These are phyloP conservation scores for Elymus sibiricus DNA, from an alignment of 176 grass and related monocot genomes.

Conservation along the genomic window DNA sequence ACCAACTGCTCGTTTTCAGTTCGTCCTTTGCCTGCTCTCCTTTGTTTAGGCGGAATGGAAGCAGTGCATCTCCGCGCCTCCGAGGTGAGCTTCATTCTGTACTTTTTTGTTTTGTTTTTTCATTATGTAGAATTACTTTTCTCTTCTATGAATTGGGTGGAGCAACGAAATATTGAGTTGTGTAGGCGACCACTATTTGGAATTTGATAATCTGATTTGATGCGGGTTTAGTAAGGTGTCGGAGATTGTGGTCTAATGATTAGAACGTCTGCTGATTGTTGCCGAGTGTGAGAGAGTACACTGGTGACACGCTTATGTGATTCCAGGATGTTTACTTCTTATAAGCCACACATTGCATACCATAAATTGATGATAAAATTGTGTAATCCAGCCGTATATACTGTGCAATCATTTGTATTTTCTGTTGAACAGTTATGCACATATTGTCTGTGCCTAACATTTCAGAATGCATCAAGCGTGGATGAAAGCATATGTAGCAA, in stretches of 20 bases:
- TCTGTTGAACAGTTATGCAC: neutral
- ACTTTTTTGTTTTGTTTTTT: neutral
- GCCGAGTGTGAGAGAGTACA: neutral
- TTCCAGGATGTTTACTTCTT: neutral
- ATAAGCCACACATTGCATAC: neutral
- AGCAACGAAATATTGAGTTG: neutral
- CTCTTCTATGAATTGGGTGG: neutral
- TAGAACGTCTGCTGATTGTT: neutral
- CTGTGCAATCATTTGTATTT: neutral
- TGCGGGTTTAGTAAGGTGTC: neutral
- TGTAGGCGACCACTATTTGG: neutral
- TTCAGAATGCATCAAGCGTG: neutral
- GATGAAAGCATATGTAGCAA: neutral
- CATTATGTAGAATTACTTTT: neutral
- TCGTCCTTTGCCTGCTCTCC: neutral
- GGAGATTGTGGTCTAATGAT: neutral
- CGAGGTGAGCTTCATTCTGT: slow-evolving; percentile 28
- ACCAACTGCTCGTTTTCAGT: neutral
- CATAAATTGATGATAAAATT: neutral
- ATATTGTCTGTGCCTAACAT: neutral
- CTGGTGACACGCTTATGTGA: neutral
- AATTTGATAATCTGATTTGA: slow-evolving; percentile 4
- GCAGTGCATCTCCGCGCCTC: neutral
- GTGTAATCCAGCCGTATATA: neutral
- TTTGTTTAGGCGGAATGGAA: slow-evolving; percentile 15